Conservation (phyloP, 2,329 filamentous ascomycete species). For the Colletotrichum higginsianum region DNA sequence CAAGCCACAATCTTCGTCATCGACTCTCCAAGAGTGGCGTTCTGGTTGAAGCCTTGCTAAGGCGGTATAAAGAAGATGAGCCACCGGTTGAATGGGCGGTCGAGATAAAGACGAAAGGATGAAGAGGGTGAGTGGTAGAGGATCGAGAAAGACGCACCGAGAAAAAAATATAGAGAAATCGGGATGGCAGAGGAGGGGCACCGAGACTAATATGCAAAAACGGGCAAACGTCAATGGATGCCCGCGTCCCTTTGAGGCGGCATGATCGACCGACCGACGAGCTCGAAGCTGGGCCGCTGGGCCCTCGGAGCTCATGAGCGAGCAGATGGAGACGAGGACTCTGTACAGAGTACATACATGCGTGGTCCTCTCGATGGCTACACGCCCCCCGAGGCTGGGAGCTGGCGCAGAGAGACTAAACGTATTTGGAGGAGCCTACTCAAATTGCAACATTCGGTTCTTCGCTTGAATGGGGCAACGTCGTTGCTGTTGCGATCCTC, state of each 20-base stretch:
- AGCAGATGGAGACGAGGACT: constrained; percentile 25
- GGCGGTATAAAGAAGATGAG: not conserved
- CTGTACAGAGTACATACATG: constrained; percentile 6
- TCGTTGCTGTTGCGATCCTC: constrained; percentile 37
- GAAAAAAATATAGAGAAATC: not conserved
- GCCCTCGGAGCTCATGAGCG: constrained; percentile 33
- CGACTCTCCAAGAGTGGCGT: constrained; percentile 31
- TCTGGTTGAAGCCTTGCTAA: not conserved
- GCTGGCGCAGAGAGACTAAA: constrained; percentile 2
- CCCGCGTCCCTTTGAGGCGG: constrained; percentile 15
- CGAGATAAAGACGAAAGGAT: not conserved
- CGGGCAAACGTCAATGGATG: constrained; percentile 25
- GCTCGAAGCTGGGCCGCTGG: constrained; percentile 21
- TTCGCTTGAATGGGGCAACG: constrained; percentile 37
- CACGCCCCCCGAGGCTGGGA: constrained; percentile 20
- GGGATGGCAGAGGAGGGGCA: constrained; percentile 28
- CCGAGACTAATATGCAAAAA: constrained; percentile 39
- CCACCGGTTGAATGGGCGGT: constrained; percentile 8
- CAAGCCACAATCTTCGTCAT: constrained; percentile 42
- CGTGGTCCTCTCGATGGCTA: constrained; percentile 8
- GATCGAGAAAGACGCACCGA: constrained; percentile 20
- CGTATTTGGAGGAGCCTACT: constrained; percentile 32
- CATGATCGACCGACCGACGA: constrained; percentile 36
- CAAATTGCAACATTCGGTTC: constrained; percentile 42
- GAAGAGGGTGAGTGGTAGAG: constrained; percentile 10